Base-by-base conservation (phyloP, 2,329 filamentous ascomycete genomes). In the Periconia digitata region DNA sequence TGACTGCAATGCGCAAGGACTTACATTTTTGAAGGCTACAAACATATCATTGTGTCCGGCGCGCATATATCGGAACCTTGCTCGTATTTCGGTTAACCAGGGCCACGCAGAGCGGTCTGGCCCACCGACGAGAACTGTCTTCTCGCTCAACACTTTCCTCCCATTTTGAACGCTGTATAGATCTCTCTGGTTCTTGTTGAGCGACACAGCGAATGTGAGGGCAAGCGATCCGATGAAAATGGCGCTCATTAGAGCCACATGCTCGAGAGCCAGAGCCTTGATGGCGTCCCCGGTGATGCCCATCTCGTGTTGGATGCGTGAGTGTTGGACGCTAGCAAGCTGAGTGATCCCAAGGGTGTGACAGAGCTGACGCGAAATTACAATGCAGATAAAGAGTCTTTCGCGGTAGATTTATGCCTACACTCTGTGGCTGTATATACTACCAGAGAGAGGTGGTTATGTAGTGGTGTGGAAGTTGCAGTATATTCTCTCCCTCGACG, bases 11-110 rank as follows among this genome's bases (percentile, higher is more conserved):
- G 16, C 23, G 21, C n/a, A 22, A 27, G n/a, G 15, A 46, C 36
- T 13, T 40, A 46, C 43, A 24, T 47, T 37, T 12, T 47, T 43
- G 39, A 42, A 47, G 15, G 44, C 44, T 12, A 8, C 39, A 43
- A 20, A 47, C 22, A 47, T 43, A 21, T 42, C 15, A 21, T 43
- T 6, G 35, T 47, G 29, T 27, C 44, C 44, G 2, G 41, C 29
- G 8, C 15, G n/a, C 22, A 47, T 23, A 20, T 47, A 47, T 18
- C 39, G 44, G 6, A 42, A 42, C 39, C 15, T 47, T 27, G 44
- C 44, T 8, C 27, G 16, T 7, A 35, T 34, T 12, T 43, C 38
- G 15, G 39, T 17, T 15, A 47, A 35, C 41, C 40, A 44, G 20
- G 42, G 22, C 42, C 42, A 44, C 21, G 24, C 15, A 8, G 10